These are phyloP conservation scores for Vachellia collinsii DNA, from an alignment of 306 rosid genomes.

Conservation along the genomic window DNA sequence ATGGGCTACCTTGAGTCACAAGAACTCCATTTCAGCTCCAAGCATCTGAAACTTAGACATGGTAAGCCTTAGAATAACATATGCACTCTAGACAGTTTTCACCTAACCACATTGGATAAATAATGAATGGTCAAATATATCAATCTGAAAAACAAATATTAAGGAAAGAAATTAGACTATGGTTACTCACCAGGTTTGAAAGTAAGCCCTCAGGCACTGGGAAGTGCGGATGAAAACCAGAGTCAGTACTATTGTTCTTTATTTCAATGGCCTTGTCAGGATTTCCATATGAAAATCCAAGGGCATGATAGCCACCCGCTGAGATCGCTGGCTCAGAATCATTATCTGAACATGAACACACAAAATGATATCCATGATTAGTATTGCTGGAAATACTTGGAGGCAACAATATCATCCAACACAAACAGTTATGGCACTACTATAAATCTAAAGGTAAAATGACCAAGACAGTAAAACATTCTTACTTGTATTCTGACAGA, in stretches of 20 bases:
- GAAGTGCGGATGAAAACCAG: constrained; percentile 64
- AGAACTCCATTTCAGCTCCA: constrained; percentile 81
- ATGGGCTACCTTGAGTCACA: constrained; percentile 78
- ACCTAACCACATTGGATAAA: constrained; percentile 67
- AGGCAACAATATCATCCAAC: constrained; percentile 26
- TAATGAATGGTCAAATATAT: constrained; percentile 44
- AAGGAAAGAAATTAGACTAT: constrained; percentile 15
- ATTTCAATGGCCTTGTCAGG: constrained; percentile 41
- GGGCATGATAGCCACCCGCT: constrained; percentile 55
- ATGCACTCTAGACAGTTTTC: constrained; percentile 81
- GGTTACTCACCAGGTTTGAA: constrained; percentile 70
- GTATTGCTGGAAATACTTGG: constrained; percentile 29
- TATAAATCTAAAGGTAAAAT: constrained; percentile 33
- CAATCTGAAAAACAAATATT: constrained; percentile 35
- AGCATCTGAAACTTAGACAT: constrained; percentile 99
- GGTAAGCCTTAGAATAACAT: constrained; percentile 91
- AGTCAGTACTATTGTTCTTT: constrained; percentile 44
- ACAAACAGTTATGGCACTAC: constrained; percentile 19
- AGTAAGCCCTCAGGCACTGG: constrained; percentile 73
- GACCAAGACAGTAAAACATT: constrained; percentile 44
- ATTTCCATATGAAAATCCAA: constrained; percentile 70
- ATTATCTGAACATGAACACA: constrained; percentile 51
- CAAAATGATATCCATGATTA: constrained; percentile 35
- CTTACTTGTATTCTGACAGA: constrained; percentile 68
- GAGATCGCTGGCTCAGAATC: constrained; percentile 38